Conservation (phyloP, 371 early-diverging fungal genomes). For the Capniomyces stellatus region DNA sequence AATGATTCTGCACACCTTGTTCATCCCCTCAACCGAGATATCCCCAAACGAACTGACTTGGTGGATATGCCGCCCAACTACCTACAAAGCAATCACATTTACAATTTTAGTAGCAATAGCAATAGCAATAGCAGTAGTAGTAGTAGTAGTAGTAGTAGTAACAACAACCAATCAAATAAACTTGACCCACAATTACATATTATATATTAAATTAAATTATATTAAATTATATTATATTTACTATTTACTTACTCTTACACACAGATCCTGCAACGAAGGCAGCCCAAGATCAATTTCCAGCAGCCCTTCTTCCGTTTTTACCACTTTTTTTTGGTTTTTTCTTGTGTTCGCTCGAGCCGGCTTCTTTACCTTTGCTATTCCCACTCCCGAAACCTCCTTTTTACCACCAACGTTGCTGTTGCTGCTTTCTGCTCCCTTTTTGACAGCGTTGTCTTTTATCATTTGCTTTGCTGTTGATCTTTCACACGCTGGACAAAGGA, state of each 20-base stretch:
- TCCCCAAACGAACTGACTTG: constrained; percentile 67
- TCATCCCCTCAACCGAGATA: constrained; percentile 42
- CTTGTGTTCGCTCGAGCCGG: constrained; percentile 8
- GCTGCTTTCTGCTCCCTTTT: background rate
- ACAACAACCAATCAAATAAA: too few relatives aligned
- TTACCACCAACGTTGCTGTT: constrained; percentile 9
- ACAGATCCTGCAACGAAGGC: constrained; percentile 22
- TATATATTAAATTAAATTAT: too few relatives aligned
- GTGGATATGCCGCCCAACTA: constrained; percentile 51
- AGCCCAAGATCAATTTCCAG: constrained; percentile 17
- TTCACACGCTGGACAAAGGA: background rate
- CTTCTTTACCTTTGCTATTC: background rate
- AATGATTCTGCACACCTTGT: constrained; percentile 59
- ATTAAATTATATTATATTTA: too few relatives aligned
- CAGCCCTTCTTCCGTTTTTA: constrained; percentile 19
- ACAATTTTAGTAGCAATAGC: too few relatives aligned
- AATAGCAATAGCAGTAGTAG: too few relatives aligned
- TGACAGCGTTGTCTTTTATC: background rate
- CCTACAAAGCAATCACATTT: too few relatives aligned
- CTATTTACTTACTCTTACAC: constrained; percentile 32
- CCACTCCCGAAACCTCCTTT: constrained; percentile 12
- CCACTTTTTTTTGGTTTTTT: constrained; percentile 5
- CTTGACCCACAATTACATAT: too few relatives aligned
- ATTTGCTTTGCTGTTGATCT: too few relatives aligned
- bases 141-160: too few relatives aligned